phyloP scores from a whole-genome alignment of 140 eudicot genomes.

The Stevia rebaudiana region DNA sequence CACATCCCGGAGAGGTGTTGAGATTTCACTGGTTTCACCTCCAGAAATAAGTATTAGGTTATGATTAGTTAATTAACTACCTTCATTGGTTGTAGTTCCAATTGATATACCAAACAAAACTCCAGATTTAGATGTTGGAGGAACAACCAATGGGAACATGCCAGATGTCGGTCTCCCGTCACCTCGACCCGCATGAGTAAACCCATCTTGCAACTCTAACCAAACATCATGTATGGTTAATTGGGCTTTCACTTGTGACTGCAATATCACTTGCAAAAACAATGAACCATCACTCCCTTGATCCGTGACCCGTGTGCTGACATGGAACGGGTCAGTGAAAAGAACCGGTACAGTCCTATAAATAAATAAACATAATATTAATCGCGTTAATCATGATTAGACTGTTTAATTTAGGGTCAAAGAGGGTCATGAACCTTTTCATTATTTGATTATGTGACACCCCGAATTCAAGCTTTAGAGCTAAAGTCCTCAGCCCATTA shows the following conservation, averaged over 20 bases:
- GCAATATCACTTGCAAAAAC: conserved; percentile 80
- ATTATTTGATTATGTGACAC: conserved; percentile 76
- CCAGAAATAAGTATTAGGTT: no score
- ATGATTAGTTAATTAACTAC: neutral
- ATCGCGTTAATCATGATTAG: conserved; percentile 5
- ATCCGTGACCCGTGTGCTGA: conserved; percentile 74
- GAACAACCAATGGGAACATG: conserved; percentile 69
- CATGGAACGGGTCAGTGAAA: conserved; percentile 85
- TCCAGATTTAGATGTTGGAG: conserved; percentile 75
- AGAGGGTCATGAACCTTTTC: conserved; percentile 44
- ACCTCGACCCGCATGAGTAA: conserved; percentile 58
- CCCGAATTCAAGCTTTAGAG: conserved; percentile 91
- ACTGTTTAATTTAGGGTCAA: neutral
- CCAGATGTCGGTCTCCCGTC: conserved; percentile 69
- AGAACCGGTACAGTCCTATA: conserved; percentile 84
- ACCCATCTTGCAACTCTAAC: conserved; percentile 93
- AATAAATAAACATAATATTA: conserved; percentile 8
- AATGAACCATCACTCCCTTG: conserved; percentile 78
- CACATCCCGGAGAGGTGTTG: no score
- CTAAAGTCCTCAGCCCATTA: conserved; percentile 76
- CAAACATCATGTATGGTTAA: conserved; percentile 84
- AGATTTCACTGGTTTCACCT: no score
- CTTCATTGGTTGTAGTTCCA: conserved; percentile 19
- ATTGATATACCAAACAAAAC: conserved; percentile 61
- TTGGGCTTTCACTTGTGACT: conserved; percentile 87